These are phyloP conservation scores for Mrakia blollopis DNA, from an alignment of 768 basidiomycete genomes.

Conservation along the genomic window DNA sequence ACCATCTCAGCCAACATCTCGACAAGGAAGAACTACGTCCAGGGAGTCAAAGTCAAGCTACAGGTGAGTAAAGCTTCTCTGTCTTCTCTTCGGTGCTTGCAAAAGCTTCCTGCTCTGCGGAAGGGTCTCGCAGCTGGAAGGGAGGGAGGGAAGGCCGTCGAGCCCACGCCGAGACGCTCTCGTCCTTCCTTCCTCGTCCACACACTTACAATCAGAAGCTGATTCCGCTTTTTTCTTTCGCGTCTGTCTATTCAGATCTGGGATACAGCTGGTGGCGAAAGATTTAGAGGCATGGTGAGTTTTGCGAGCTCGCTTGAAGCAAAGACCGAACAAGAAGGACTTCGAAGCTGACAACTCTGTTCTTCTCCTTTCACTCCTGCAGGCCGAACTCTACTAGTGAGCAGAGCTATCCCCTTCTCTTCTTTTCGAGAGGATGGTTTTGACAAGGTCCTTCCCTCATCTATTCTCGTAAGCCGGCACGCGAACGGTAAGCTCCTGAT, in stretches of 20 bases:
- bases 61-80: conserved; percentile 15
- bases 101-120: too few species aligned
- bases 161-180: not conserved
- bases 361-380: not conserved
- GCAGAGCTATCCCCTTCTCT: not conserved
- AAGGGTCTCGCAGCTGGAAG: too few species aligned
- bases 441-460: too few species aligned
- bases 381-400: conserved; percentile 10
- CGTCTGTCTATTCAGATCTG: conserved; percentile 36
- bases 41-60: conserved; percentile 36
- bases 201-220: not conserved
- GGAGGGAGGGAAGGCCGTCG: not conserved
- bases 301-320: not conserved
- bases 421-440: not conserved
- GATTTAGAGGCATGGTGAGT: conserved; percentile 68
- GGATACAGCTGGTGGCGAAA: conserved; percentile 45
- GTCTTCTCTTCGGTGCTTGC: too few species aligned
- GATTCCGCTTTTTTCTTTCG: not conserved
- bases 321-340: too few species aligned
- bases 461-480: not conserved
- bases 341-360: not conserved
- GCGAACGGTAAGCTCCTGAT: conserved; percentile 10
- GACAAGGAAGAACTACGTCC: conserved; percentile 41
- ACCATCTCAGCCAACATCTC: conserved; percentile 41
- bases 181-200: not conserved